Conservation (phyloP, 305 asterid genomes). For the Fraxinus ornus region DNA sequence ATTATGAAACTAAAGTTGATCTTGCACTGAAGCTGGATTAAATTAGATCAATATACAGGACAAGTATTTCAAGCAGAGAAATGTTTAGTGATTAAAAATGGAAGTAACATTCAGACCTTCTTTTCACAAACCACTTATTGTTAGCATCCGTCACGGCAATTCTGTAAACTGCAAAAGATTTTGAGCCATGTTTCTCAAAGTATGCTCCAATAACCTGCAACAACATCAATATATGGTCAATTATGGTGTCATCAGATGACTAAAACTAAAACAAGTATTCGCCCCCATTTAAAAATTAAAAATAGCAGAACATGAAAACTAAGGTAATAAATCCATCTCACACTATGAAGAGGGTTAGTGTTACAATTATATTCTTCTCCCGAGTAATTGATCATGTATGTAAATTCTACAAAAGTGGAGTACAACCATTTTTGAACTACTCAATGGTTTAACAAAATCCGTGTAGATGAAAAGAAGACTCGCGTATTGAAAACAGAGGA, state of each 20-base stretch:
- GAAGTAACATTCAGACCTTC: constrained; percentile 54
- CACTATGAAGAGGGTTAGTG: neutral
- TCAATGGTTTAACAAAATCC: neutral
- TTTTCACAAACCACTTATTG: constrained; percentile 80
- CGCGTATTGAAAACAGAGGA: constrained; percentile 16
- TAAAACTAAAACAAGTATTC: constrained; percentile 3
- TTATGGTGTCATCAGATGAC: constrained; percentile 23
- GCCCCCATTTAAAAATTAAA: constrained; percentile 10
- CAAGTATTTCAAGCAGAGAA: constrained; percentile 16
- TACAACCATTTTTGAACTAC: neutral
- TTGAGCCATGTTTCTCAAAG: constrained; percentile 89
- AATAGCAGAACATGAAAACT: neutral
- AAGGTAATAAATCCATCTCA: constrained; percentile 11
- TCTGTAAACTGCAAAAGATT: constrained; percentile 91
- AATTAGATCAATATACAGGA: constrained; percentile 15
- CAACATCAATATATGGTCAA: constrained; percentile 30
- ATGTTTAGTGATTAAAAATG: constrained; percentile 21
- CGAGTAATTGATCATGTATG: neutral
- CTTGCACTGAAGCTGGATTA: neutral
- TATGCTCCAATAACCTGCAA: constrained; percentile 90
- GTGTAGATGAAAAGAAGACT: constrained; percentile 6
- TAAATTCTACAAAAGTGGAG: constrained; percentile 4
- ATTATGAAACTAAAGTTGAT: constrained; percentile 16
- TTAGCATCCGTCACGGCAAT: constrained; percentile 82
- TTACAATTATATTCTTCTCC: constrained; percentile 6